Conservation (phyloP, 2,329 filamentous ascomycete species). For the Neofusicoccum sp. region DNA sequence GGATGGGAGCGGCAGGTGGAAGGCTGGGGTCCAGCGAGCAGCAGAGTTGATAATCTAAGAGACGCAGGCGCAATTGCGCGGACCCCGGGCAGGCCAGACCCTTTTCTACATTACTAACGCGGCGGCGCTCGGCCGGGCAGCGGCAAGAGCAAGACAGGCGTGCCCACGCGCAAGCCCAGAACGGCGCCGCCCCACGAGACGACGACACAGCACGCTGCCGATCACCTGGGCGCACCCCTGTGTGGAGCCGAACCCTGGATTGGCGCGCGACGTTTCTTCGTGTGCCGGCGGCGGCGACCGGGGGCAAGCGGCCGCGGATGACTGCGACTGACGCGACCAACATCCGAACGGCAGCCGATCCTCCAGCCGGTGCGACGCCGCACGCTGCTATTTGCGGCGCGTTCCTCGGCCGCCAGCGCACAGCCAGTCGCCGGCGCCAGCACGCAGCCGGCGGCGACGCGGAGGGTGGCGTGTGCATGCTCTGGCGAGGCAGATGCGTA, state of each 20-base stretch:
- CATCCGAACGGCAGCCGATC: not conserved
- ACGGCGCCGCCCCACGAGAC: constrained; percentile 3
- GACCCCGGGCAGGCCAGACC: not conserved
- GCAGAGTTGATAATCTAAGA: not conserved
- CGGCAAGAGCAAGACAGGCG: too few relatives aligned
- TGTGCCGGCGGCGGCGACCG: not conserved
- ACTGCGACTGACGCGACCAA: not conserved
- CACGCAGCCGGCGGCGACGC: too few relatives aligned
- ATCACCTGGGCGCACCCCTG: constrained; percentile 1
- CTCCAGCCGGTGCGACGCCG: not conserved
- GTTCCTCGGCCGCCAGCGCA: not conserved
- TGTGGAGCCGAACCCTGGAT: not conserved
- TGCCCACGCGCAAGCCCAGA: not conserved
- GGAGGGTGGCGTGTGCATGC: not conserved
- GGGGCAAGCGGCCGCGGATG: not conserved
- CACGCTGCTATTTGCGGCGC: not conserved
- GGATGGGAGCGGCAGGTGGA: too few relatives aligned
- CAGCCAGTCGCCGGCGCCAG: not conserved
- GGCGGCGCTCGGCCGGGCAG: not conserved
- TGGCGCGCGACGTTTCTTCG: not conserved
- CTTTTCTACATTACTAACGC: constrained; percentile 4
- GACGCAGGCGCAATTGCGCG: not conserved
- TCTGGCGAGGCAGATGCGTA: not conserved
- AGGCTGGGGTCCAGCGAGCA: too few relatives aligned
- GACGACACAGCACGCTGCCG: constrained; percentile 5